Percentiles rank a stretch among this genome's conserved stretches.
Evolutionary conservation across 2,329 filamentous ascomycete species (phyloP).

Genomic region (Westerdykella ornata): DNA sequence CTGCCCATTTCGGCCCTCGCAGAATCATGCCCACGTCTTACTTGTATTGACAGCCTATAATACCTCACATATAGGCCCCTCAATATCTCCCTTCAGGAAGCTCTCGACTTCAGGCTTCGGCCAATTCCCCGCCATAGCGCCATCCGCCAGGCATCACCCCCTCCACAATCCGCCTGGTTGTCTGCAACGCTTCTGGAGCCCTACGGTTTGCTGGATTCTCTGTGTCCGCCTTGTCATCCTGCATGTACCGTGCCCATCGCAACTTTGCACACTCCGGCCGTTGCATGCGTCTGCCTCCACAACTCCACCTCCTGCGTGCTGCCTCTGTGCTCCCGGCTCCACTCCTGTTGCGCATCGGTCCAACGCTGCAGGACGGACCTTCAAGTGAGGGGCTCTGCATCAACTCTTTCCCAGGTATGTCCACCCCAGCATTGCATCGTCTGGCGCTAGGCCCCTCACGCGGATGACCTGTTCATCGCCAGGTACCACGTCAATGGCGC

Average conservation of each 20-base stretch:
- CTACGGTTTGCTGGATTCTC: neutral
- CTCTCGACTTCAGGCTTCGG: constrained; percentile 11
- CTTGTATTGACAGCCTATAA: constrained; percentile 21
- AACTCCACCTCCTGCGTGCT: constrained; percentile 5
- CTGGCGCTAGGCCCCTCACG: constrained; percentile 37
- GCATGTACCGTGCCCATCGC: constrained; percentile 7
- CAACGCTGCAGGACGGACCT: neutral
- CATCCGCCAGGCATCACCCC: constrained; percentile 9
- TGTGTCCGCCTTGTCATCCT: neutral
- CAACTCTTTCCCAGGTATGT: constrained; percentile 40
- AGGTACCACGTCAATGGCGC: constrained; percentile 53
- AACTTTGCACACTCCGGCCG: constrained; percentile 6
- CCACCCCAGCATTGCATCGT: constrained; percentile 40
- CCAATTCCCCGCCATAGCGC: constrained; percentile 21
- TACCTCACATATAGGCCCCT: constrained; percentile 25
- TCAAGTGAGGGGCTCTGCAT: constrained; percentile 9
- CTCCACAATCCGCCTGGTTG: neutral
- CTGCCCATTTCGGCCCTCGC: constrained; percentile 7
- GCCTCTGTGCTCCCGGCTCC: neutral
- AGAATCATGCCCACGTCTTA: constrained; percentile 14
- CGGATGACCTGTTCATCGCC: constrained; percentile 49
- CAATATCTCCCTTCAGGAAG: constrained; percentile 13
- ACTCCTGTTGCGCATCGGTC: neutral
- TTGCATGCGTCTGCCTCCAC: constrained; percentile 6
- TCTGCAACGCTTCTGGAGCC: neutral